Base-by-base conservation (phyloP, 306 rosid genomes). In the Rosa chinensis region DNA sequence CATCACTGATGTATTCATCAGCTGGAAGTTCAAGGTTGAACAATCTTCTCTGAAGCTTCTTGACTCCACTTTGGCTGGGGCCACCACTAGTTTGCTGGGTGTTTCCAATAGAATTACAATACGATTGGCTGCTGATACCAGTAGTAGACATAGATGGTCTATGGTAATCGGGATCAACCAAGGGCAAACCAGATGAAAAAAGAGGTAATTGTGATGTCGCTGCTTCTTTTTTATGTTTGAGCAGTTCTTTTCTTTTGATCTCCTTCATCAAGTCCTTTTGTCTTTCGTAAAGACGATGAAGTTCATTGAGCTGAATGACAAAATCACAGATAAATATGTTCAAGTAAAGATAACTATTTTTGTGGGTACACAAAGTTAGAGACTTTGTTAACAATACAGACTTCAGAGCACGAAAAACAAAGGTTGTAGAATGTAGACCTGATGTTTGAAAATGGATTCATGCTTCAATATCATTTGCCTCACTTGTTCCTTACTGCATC, bases 191-290 rank as follows among this genome's bases (percentile, higher is more conserved):
- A 37, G 85, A 72, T 55, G 75, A 43, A 63, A 77, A 72, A 28
- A 72, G 48, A 48, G 85, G 81, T 28, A 77, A 77, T 13, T 66
- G 56, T 47, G 80, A 73, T 9, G 84, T 14, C 78, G 82, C 87
- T 53, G 44, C 67, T 28, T 53, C 71, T 14, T 76, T 63, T 62
- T 58, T 70, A 62, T 75, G 72, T 67, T 53, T 71, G 42, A 37
- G 50, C 14, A 50, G 59, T 28, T 76, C 84, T 59, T 70, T 43
- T 23, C 81, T 82, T 71, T 75, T 79, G 76, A 82, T 59, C 71
- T 80, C 84, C 6, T 72, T 76, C 92, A 82, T 84, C 81, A 86
- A 66, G 78, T 86, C 87, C 82, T 85, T 84, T 48, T 88, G 92
- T 73, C 40, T 88, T 79, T 82, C 68, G 37, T 88, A 88, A 35